Conservation (phyloP, 106 monocot genomes). For the Gastrodia elata region DNA sequence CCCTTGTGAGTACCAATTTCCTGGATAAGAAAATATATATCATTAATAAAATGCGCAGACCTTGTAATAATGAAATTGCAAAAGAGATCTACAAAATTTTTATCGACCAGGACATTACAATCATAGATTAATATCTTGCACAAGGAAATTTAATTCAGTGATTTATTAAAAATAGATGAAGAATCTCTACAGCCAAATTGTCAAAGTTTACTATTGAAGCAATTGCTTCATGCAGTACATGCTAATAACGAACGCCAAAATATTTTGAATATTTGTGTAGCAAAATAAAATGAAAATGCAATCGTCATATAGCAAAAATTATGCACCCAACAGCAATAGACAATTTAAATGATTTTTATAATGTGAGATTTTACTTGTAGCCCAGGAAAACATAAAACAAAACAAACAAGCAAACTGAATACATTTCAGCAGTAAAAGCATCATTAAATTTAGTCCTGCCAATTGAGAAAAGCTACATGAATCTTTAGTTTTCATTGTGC, state of each 20-base stretch:
- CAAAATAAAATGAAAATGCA: not conserved
- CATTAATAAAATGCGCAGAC: not conserved
- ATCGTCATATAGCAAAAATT: not conserved
- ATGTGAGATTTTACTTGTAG: not conserved
- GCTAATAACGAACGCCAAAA: not conserved
- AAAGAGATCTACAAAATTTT: too few species aligned
- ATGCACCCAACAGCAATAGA: not conserved
- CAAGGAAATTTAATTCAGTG: not conserved
- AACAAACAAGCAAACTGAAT: too few species aligned
- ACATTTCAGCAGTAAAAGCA: too few species aligned
- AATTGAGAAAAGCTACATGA: too few species aligned
- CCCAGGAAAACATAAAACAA: too few species aligned
- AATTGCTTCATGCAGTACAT: not conserved
- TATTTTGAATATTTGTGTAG: not conserved
- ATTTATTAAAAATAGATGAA: not conserved
- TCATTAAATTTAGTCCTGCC: too few species aligned
- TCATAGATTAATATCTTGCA: not conserved
- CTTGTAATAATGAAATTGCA: not conserved
- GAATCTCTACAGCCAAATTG: not conserved
- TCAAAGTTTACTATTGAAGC: not conserved
- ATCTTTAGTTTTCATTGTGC: too few species aligned
- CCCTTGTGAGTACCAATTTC: constrained; percentile 52
- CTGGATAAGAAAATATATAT: constrained; percentile 26
- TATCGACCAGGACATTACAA: not conserved
- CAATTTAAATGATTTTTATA: not conserved